Evolutionary conservation across 1,139 yeast species (phyloP).

Genomic region (Kodamaea anthophila): DNA sequence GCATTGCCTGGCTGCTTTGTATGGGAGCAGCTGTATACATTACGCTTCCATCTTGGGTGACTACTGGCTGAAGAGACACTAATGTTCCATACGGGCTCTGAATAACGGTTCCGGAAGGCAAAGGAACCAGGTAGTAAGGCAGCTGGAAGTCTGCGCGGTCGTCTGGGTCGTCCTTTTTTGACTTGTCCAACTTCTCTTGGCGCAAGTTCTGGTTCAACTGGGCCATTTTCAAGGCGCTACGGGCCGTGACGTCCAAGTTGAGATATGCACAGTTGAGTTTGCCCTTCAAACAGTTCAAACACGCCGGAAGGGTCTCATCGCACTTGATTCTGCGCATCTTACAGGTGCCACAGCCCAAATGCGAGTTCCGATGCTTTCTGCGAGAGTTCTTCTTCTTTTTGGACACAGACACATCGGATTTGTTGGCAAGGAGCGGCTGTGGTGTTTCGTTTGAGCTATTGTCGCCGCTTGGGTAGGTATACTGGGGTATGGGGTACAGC

Average conservation of each 20-base stretch:
- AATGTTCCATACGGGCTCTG: slow-evolving; percentile 9
- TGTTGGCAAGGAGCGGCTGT: slow-evolving; percentile 5
- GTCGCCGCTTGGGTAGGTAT: slow-evolving; percentile 1
- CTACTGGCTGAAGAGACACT: slow-evolving; percentile 29
- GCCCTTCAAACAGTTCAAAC: slow-evolving; percentile 56
- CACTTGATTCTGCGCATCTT: slow-evolving; percentile 62
- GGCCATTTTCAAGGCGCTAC: slow-evolving; percentile 47
- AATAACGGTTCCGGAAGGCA: slow-evolving; percentile 13
- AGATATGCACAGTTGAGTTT: slow-evolving; percentile 51
- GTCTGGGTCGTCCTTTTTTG: slow-evolving; percentile 6
- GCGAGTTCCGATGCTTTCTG: slow-evolving; percentile 59
- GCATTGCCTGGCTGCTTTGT: slow-evolving; percentile 5
- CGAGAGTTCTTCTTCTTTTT: slow-evolving; percentile 38
- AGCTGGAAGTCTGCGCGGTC: slow-evolving; percentile 7
- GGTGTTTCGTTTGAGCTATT: slow-evolving; percentile 5
- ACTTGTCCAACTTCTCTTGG: slow-evolving; percentile 20
- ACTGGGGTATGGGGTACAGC: slow-evolving; percentile 4
- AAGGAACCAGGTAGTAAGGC: slow-evolving; percentile 10
- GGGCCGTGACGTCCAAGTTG: slow-evolving; percentile 43
- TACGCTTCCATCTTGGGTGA: slow-evolving; percentile 15
- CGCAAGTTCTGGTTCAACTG: slow-evolving; percentile 43
- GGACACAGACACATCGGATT: slow-evolving; percentile 5
- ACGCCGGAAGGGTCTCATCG: slow-evolving; percentile 58
- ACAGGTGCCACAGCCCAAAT: slow-evolving; percentile 61
- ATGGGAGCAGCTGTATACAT: slow-evolving; percentile 14